Percentiles rank a stretch among this genome's conserved stretches.
These are phyloP conservation scores for Trichoderma semiorbis DNA, from an alignment of 2,329 filamentous ascomycete species.

Conservation along the genomic window DNA sequence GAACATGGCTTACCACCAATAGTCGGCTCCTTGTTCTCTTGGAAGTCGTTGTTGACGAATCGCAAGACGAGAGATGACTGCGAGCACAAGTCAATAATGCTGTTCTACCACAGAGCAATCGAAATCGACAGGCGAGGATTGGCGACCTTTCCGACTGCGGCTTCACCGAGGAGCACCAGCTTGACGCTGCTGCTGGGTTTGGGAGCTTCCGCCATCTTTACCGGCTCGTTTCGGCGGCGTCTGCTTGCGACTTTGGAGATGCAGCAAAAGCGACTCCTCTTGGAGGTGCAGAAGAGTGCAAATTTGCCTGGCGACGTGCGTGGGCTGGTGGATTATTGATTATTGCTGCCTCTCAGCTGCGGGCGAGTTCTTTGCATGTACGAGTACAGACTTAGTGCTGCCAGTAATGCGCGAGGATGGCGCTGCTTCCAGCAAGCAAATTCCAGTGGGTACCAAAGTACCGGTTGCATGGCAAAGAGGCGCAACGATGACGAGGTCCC, in stretches of 20 bases:
- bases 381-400: background rate
- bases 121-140: background rate
- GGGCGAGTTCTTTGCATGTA: background rate
- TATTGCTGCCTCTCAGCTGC: slow-evolving; percentile 13
- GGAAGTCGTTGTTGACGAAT: slow-evolving; percentile 99
- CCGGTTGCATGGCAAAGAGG: slow-evolving; percentile 21
- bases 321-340: background rate
- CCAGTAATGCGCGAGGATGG: slow-evolving; percentile 10
- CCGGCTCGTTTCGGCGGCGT: background rate
- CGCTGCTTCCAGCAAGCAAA: slow-evolving; percentile 4
- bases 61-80: slow-evolving; percentile 95
- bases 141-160: slow-evolving; percentile 92
- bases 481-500: slow-evolving; percentile 30
- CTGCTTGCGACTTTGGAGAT: background rate
- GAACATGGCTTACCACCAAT: slow-evolving; percentile 72
- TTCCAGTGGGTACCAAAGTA: slow-evolving; percentile 8
- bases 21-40: slow-evolving; percentile 99
- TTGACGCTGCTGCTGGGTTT: slow-evolving; percentile 99
- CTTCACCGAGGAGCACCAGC: slow-evolving; percentile 95
- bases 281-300: background rate
- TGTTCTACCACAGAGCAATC: background rate
- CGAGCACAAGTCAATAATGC: slow-evolving; percentile 25
- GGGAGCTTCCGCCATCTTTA: slow-evolving; percentile 51
- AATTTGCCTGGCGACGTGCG: background rate
- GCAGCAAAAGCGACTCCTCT: background rate